Base-by-base conservation (phyloP, 371 early-diverging fungal genomes). In the Apophysomyces sp. region DNA sequence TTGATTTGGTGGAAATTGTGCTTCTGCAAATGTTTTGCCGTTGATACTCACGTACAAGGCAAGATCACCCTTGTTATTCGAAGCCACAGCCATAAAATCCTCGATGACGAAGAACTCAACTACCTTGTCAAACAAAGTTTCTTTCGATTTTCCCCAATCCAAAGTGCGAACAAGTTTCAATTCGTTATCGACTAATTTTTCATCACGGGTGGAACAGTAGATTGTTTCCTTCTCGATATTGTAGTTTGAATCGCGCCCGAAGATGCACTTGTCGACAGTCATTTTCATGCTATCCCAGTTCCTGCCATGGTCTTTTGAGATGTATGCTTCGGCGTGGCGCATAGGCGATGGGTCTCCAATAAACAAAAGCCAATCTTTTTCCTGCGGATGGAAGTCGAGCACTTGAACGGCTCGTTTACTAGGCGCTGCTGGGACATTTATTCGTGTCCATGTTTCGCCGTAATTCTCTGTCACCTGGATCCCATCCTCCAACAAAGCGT, bases 261-360 rank as follows among this genome's bases (percentile, higher is more conserved):
- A 98, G 32, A 89, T 82, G 74, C 97, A 97, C 64, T 94, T 92
- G 32, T 89, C 86, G 15, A 89, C 94, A 77, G 90, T 94, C 9
- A 92, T 88, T 18, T 91, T 89, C 29, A 98, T 61, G 28, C 74
- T 62, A 0, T 72, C 74, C 97, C 96, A 98, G 18, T 62, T 69
- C 30, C 73, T 66, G 21, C 96, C 96, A 62, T 88, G 81, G 61
- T 95, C 82, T 21, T 76, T 70, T 15, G 93, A 87, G 44, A 86
- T 73, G 65, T 79, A 93, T 12, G 83, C 85, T 70, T 83, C 81
- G 21, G 93, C 80, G 72, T 86, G 85, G 70, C 88, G 89, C 13
- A 61, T 60, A 8, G 69, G 52, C 2, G 68, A 62, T 3, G 68
- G 67, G 13, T 80, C 76, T 13, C 92, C 95, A 24, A 88, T 72